Evolutionary conservation across 2,329 filamentous ascomycete species (phyloP), one percentile per base, ranked within the genome.

Genomic region (Lasiodiplodia sp.): DNA sequence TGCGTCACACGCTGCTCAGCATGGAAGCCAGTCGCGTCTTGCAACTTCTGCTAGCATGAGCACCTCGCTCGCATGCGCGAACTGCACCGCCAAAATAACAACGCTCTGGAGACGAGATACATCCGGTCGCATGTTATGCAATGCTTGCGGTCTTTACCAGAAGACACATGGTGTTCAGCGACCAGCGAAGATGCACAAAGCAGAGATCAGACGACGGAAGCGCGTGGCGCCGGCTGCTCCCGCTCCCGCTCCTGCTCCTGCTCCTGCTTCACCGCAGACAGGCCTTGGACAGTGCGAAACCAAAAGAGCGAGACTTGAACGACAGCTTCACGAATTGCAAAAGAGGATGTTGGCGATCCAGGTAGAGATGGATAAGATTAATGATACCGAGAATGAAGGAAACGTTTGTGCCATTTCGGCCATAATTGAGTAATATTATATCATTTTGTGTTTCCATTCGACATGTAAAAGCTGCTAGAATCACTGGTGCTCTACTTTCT

Each of bases 91-190:
- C 12, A 98, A 95, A 0, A 94, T 98, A 67, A 99, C 96, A 52
- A 96, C 96, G 16, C 85, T 99, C 18, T 99, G 96, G 96, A 88
- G 96, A 76, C 88, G 96, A 75, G 95, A 98, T 77, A 95, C 97
- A 79, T 90, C 90, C 73, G 96, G 96, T 1, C 94, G 97, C 81
- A 97, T 95, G 4, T 98, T 98, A 72, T 99, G 96, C 83, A 99
- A 99, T 80, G 96, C 96, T 63, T 98, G 96, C 21, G 49, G 21
- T 11, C 49, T 52, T 10, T 28, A 52, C 49, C 23, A 52, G 11
- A 52, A 16, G 49, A n/a, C 28, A 3, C 21, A 52, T 14, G 21
- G 49, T 52, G 21, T 23, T 23, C n/a, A 52, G n/a, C 49, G 49
- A n/a, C 49, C 49, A 4, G 23, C 11, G 18, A n/a, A 12, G 10